Evolutionary conservation across 208 protist genomes (phyloP).

Genomic region (Crithidia fasciculata): DNA sequence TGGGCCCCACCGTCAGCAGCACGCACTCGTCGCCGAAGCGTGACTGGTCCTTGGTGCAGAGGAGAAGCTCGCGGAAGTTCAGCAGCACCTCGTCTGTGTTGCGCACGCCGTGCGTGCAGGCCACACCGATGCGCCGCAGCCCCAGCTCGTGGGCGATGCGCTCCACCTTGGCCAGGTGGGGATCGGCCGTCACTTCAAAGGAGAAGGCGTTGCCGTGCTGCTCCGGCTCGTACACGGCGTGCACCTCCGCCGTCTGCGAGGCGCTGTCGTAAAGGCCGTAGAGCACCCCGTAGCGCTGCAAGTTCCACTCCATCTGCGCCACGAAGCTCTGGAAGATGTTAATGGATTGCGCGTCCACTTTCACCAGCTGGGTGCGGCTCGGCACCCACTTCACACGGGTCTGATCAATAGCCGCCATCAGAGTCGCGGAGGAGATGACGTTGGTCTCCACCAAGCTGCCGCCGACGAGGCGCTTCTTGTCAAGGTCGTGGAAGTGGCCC

Average conservation of each 20-base stretch:
- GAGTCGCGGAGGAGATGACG: conserved; percentile 51
- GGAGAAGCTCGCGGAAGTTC: conserved; percentile 71
- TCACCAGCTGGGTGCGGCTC: conserved; percentile 77
- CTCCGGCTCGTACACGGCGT: conserved; percentile 90
- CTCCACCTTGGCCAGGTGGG: conserved; percentile 53
- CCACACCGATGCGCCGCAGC: conserved; percentile 76
- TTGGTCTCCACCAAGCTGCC: conserved; percentile 61
- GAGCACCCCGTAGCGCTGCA: conserved; percentile 87
- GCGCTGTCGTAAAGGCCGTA: conserved; percentile 75
- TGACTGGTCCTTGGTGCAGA: conserved; percentile 84
- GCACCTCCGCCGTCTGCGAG: conserved; percentile 61
- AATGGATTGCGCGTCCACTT: conserved; percentile 67
- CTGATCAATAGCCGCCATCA: conserved; percentile 81
- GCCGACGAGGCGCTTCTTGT: conserved; percentile 66
- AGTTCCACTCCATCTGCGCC: conserved; percentile 65
- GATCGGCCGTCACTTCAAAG: conserved; percentile 56
- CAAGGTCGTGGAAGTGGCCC: conserved; percentile 74
- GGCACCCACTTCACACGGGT: conserved; percentile 79
- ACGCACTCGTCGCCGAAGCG: conserved; percentile 88
- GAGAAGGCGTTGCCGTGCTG: conserved; percentile 65
- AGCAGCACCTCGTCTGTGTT: conserved; percentile 43
- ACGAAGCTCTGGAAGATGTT: conserved; percentile 91
- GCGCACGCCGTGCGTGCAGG: conserved; percentile 82
- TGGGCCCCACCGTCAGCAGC: conserved; percentile 79
- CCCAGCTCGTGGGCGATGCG: conserved; percentile 66